Percentiles rank a stretch among this genome's conserved stretches.
Evolutionary conservation across 352 stramenopile genomes (phyloP).

Genomic region (Phytophthora pini): DNA sequence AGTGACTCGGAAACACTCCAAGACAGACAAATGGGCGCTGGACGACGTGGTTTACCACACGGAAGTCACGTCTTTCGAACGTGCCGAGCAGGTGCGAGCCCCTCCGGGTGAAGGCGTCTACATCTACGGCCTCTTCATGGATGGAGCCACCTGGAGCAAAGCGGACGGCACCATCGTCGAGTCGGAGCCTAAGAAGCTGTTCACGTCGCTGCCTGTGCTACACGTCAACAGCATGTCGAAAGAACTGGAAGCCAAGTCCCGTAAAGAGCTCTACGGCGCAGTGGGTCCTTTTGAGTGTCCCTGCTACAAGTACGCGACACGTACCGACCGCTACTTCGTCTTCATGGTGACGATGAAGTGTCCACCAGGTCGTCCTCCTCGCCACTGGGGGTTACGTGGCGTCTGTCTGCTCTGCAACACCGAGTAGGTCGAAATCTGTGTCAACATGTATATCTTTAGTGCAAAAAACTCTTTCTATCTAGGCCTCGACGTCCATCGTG

Average conservation of each 20-base stretch:
- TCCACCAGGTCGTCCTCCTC: conserved; percentile 86
- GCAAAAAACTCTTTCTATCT: neutral
- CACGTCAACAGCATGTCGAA: conserved; percentile 97
- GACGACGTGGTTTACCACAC: conserved; percentile 98
- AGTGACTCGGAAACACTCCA: conserved; percentile 96
- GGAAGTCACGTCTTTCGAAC: conserved; percentile 95
- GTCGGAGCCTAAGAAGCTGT: conserved; percentile 97
- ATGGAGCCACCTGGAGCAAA: conserved; percentile 97
- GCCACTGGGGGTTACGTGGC: conserved; percentile 95
- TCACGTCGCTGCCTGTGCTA: conserved; percentile 95
- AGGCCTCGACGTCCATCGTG: conserved; percentile 54
- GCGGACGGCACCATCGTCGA: conserved; percentile 94
- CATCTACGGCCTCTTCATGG: conserved; percentile 98
- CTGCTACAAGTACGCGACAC: conserved; percentile 97
- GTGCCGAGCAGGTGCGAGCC: conserved; percentile 89
- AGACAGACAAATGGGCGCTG: conserved; percentile 97
- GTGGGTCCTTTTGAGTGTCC: conserved; percentile 95
- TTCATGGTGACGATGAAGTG: conserved; percentile 96
- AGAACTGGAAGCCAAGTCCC: conserved; percentile 91
- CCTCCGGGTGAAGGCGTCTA: conserved; percentile 96
- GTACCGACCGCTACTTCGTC: conserved; percentile 97
- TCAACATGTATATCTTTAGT: conserved; percentile 32
- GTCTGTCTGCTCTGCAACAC: conserved; percentile 96
- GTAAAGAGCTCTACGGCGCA: conserved; percentile 93
- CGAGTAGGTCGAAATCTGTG: conserved; percentile 56